These are phyloP conservation scores for Citeromyces nyonsensis DNA, from an alignment of 805 yeast species.

Conservation along the genomic window DNA sequence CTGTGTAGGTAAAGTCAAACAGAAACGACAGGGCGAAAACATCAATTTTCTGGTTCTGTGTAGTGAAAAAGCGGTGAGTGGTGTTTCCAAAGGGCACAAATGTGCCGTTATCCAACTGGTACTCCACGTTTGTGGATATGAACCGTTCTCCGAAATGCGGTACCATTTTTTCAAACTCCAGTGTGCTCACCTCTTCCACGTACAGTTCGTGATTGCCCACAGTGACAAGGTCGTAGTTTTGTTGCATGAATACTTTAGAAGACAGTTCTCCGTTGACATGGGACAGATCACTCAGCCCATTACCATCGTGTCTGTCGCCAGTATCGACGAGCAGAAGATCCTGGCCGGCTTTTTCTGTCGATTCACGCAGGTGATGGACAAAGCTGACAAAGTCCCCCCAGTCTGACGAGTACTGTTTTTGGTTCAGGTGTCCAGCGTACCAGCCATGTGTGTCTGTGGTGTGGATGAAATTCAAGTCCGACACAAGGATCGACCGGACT, in stretches of 20 bases:
- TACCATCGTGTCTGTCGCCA: slow-evolving; percentile 93
- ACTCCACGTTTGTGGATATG: slow-evolving; percentile 61
- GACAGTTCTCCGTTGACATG: slow-evolving; percentile 53
- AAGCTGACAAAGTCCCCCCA: slow-evolving; percentile 90
- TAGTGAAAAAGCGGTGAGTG: slow-evolving; percentile 46
- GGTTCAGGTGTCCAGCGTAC: slow-evolving; percentile 82
- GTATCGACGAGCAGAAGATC: slow-evolving; percentile 73
- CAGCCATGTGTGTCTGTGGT: slow-evolving; percentile 98
- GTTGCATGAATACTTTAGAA: slow-evolving; percentile 42
- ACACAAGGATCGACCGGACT: slow-evolving; percentile 45
- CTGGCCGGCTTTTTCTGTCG: slow-evolving; percentile 26
- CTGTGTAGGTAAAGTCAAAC: slow-evolving; percentile 49
- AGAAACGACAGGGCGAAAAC: slow-evolving; percentile 65
- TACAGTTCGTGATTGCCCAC: slow-evolving; percentile 90
- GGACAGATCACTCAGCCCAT: slow-evolving; percentile 76
- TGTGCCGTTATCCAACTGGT: slow-evolving; percentile 21
- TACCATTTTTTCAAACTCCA: slow-evolving; percentile 50
- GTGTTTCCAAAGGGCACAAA: slow-evolving; percentile 55
- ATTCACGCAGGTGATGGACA: slow-evolving; percentile 26
- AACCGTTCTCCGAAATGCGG: slow-evolving; percentile 47
- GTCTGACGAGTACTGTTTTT: slow-evolving; percentile 62
- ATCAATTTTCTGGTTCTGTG: slow-evolving; percentile 32
- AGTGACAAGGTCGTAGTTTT: slow-evolving; percentile 65
- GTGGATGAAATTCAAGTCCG: slow-evolving; percentile 72
- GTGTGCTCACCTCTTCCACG: slow-evolving; percentile 39